These are phyloP conservation scores for Polyporus tsugae DNA, from an alignment of 1,284 basidiomycete genomes.

Conservation along the genomic window DNA sequence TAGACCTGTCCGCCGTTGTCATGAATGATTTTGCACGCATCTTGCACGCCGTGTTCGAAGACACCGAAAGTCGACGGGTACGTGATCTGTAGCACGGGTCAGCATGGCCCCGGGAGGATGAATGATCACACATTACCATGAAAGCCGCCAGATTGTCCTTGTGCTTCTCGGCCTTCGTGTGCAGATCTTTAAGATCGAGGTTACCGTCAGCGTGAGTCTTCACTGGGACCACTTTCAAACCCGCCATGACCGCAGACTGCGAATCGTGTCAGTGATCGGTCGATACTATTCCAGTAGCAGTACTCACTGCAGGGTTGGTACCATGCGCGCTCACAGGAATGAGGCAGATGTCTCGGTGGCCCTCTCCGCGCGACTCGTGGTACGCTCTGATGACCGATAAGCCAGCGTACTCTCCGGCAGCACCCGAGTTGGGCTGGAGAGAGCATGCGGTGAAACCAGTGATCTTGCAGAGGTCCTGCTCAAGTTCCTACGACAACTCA, in stretches of 20 bases:
- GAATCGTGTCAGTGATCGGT: background rate
- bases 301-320: conserved; percentile 86
- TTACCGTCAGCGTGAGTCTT: conserved; percentile 90
- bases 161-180: conserved; percentile 89
- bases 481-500: conserved; percentile 72
- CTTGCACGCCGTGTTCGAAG: conserved; percentile 92
- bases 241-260: conserved; percentile 97
- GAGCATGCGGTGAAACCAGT: conserved; percentile 97
- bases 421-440: conserved; percentile 97
- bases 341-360: conserved; percentile 90
- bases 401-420: conserved; percentile 96
- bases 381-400: conserved; percentile 94
- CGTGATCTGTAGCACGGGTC: conserved; percentile 65
- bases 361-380: conserved; percentile 88
- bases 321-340: conserved; percentile 97
- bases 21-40: conserved; percentile 94
- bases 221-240: conserved; percentile 94
- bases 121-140: conserved; percentile 75
- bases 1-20: conserved; percentile 98
- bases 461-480: conserved; percentile 90
- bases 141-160: conserved; percentile 94
- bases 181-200: conserved; percentile 89
- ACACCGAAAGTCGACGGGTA: conserved; percentile 98
- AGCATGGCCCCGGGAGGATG: background rate
- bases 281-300: background rate